Conservation (phyloP, 768 basidiomycete species). For the Trametes cingulata region DNA sequence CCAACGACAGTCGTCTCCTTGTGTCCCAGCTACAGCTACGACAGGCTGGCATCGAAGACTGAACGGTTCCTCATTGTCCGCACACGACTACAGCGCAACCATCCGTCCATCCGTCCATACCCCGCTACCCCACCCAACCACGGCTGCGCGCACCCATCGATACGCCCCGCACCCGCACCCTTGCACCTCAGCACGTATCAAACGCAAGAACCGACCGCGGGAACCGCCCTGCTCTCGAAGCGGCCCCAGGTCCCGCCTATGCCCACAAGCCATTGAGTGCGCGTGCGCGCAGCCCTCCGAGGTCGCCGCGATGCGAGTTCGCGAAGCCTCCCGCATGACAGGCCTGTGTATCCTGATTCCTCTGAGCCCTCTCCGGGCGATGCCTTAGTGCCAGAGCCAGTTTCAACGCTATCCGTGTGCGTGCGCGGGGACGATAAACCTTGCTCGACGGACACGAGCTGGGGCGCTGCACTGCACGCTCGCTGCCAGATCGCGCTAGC, state of each 20-base stretch:
- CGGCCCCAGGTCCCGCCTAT: not conserved
- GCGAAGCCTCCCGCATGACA: not conserved
- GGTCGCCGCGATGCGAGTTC: conserved; percentile 1
- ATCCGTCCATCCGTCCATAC: not conserved
- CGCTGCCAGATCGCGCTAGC: conserved; percentile 10
- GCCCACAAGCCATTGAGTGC: conserved; percentile 1
- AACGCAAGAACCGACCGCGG: not conserved
- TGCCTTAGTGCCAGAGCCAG: too few relatives aligned
- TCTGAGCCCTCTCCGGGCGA: too few relatives aligned
- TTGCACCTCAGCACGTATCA: not conserved
- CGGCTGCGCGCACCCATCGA: not conserved
- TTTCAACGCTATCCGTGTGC: not conserved
- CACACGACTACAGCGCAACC: conserved; percentile 1
- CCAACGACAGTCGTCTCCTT: not conserved
- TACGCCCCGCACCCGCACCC: not conserved
- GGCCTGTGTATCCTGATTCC: not conserved
- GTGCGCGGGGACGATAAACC: not conserved
- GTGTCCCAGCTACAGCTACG: not conserved
- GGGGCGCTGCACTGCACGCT: not conserved
- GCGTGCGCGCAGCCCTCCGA: not conserved
- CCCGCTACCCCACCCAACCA: not conserved
- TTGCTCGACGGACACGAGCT: not conserved
- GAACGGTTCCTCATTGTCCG: conserved; percentile 7
- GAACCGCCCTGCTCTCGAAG: not conserved
- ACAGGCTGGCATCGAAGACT: not conserved